These are phyloP conservation scores for Rhodomyrtus tomentosa DNA, from an alignment of 345 rosid species.

Conservation along the genomic window DNA sequence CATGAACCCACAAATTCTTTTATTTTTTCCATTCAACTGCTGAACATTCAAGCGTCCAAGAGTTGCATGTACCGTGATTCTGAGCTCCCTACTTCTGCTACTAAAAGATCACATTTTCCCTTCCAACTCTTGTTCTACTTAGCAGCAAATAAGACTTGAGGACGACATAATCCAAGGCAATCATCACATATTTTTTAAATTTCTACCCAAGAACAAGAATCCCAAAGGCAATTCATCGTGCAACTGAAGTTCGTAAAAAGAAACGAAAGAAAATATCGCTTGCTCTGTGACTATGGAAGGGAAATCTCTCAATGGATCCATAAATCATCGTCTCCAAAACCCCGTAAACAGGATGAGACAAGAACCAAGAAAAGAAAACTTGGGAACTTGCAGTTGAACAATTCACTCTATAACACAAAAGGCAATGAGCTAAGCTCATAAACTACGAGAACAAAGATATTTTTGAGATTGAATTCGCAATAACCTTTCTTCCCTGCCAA, in stretches of 20 bases:
- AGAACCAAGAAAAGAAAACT: not conserved
- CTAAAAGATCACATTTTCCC: not conserved
- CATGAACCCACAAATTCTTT: not conserved
- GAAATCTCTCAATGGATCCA: not conserved
- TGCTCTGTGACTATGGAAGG: not conserved
- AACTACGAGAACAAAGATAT: not conserved
- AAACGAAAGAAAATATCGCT: not conserved
- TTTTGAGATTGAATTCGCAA: not conserved
- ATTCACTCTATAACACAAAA: not conserved
- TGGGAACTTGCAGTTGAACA: not conserved
- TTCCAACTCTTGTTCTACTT: not conserved
- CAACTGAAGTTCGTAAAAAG: not conserved
- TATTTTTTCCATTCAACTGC: not conserved
- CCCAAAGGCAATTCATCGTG: not conserved
- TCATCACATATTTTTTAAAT: conserved; percentile 20
- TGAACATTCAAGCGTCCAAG: not conserved
- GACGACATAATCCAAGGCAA: not conserved
- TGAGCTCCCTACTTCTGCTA: not conserved
- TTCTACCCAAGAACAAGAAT: not conserved
- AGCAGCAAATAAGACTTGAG: not conserved
- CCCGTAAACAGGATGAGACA: not conserved
- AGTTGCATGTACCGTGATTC: not conserved
- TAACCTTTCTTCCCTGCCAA: not conserved
- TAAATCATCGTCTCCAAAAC: too few relatives aligned
- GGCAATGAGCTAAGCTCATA: not conserved